These are phyloP conservation scores for Vickermania ingenoplastis DNA, from an alignment of 208 protist genomes.

Conservation along the genomic window DNA sequence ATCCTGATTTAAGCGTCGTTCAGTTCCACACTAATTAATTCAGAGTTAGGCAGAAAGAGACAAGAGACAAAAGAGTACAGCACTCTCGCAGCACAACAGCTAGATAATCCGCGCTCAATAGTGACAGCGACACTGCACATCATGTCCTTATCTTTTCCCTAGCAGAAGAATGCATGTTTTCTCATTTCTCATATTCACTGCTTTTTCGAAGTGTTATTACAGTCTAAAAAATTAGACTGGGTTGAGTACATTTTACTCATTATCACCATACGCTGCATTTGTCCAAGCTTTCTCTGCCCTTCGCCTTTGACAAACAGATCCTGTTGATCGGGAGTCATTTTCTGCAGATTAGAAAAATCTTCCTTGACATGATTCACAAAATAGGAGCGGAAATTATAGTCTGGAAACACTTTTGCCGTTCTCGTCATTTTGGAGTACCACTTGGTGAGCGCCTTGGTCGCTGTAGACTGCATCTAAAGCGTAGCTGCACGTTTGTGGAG, in stretches of 20 bases:
- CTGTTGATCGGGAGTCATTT: constrained; percentile 41
- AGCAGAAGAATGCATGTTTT: too few species aligned
- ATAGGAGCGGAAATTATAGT: constrained; percentile 87
- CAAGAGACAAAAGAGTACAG: too few species aligned
- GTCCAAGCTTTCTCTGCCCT: constrained; percentile 38
- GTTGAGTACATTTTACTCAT: constrained; percentile 73
- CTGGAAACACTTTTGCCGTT: constrained; percentile 50
- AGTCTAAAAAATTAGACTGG: constrained; percentile 61
- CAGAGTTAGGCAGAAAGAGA: too few species aligned
- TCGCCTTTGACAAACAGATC: constrained; percentile 37
- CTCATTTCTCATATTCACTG: too few species aligned
- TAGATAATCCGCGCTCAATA: too few species aligned
- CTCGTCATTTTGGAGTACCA: constrained; percentile 25
- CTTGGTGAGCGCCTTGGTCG: background rate
- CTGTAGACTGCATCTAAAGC: too few species aligned
- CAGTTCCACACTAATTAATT: too few species aligned
- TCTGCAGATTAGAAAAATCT: constrained; percentile 41
- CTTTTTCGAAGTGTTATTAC: background rate
- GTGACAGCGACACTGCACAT: too few species aligned
- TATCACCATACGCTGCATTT: constrained; percentile 82
- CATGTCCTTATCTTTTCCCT: too few species aligned
- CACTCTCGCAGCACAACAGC: too few species aligned
- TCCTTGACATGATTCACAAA: constrained; percentile 79
- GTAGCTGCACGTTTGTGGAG: too few species aligned
- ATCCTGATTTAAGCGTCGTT: too few species aligned